Evolutionary conservation across 192 early-diverging fungal species (phyloP), one percentile per base, ranked within the genome.

Genomic region (Coemansia furcata): DNA sequence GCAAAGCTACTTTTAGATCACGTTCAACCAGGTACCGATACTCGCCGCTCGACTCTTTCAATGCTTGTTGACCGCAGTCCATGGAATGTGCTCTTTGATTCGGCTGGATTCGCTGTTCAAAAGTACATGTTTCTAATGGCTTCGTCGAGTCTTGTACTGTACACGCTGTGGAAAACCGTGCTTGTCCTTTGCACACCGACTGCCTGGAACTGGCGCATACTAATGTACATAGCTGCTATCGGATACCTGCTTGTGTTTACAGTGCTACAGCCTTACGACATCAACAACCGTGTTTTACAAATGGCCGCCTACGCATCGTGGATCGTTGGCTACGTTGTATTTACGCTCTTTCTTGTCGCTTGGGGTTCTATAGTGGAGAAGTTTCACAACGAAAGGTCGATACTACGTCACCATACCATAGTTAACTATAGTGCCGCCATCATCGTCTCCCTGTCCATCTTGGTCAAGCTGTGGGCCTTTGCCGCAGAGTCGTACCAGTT

Each of bases 141-240:
- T 1, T 73, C 76, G 0, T 59, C 63, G 1, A 6, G 35, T 4
- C 65, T 78, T 19, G 69, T 73, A 14, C 30, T 78, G 26, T 78
- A 78, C 55, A 67, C 65, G 11, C 63, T 78, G 29, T 73, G 66
- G 71, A 68, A 78, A 14, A 73, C 73, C 14, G 76, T 66, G 10
- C 71, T 78, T 11, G 66, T 67, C 40, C 64, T 78, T 12, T 73
- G 76, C 40, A 67, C 76, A 7, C 37, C 36, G 15, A 69, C 71
- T 4, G 63, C 69, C 4, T 78, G 76, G 76, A 73, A 73, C 61
- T 47, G 46, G 21, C 76, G 76, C 15, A 73, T 78, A 60, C 65
- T 78, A 4, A 78, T 78, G 71, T 78, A 78, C 44, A 26, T 78
- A 2, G 65, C 71, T 7, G 76, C 71, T 2, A 73, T 73, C 9